Evolutionary conservation across 75 land plant genomes (phyloP), one percentile per base, ranked within the genome.

Genomic region (Azolla pinnata): DNA sequence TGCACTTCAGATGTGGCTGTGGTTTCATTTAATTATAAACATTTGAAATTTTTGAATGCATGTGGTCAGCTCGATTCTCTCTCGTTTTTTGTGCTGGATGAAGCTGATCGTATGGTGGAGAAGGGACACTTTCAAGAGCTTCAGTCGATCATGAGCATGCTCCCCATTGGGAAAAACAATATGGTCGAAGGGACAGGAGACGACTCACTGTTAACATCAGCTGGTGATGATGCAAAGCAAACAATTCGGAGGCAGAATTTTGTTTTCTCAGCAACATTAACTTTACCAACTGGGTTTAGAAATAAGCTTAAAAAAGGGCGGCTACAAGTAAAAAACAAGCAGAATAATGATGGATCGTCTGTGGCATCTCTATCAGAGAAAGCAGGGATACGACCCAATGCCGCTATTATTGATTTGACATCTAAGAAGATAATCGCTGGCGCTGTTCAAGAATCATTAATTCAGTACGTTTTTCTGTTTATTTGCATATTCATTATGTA

Each of bases 51-150:
- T 10, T 66, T 57, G 25, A 30, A 0, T 68, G 46, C 23, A 34
- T 2, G 20, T 34, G 24, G 66, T 74, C 86, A 95, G 99, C 63
- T 95, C 34, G 74, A 87, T 17, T 79, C 76, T 0, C 54, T 95
- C 49, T 95, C 99, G 14, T 95, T 95, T 65, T 90, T 95, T 77
- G 90, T 90, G 47, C 80, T 95, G 76, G 99, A 95, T 71, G 99
- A 95, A 68, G 99, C 99, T 72, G 99, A 95, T 72, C 77, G 99
- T 12, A 95, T 95, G 99, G 66, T 95, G 20, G 95, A 95, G 71
- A 78, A 55, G 68, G 99, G 99, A 5, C 99, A 95, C 60, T 95
- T 95, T 59, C 84, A 71, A 51, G 99, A 95, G 63, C 75, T 95
- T 29, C 90, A 90, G 54, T 90, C 97, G 16, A 95, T 95, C 38